Conservation (phyloP, 352 stramenopile genomes). For the Globisporangium ultimum region DNA sequence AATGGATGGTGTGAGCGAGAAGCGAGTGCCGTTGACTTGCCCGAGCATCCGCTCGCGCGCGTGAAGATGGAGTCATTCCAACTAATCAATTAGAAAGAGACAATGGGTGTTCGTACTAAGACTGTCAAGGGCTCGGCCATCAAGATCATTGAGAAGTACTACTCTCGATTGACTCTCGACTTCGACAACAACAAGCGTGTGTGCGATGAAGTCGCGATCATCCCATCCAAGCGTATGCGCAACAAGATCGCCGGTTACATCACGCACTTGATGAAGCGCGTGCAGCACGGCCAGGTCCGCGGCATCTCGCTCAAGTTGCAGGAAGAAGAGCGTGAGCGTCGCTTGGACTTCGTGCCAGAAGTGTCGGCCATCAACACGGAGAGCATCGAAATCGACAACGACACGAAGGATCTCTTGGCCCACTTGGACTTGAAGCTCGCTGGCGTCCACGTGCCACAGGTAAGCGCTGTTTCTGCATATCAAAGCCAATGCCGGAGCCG, state of each 20-base stretch:
- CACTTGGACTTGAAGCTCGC: conserved; percentile 93
- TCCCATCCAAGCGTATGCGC: conserved; percentile 99
- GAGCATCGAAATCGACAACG: conserved; percentile 97
- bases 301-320: conserved; percentile 99
- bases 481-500: conserved; percentile 79
- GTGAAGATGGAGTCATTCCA: conserved; percentile 10
- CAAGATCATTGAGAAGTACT: conserved; percentile 99
- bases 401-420: conserved; percentile 98
- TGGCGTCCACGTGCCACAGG: conserved; percentile 86
- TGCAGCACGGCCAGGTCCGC: conserved; percentile 98
- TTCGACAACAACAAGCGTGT: conserved; percentile 99
- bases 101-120: conserved; percentile 99
- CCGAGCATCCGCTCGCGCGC: no score
- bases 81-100: conserved; percentile 37
- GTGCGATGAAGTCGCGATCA: conserved; percentile 97
- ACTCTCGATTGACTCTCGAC: conserved; percentile 98
- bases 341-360: conserved; percentile 99
- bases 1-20: conserved; percentile 4
- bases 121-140: conserved; percentile 99
- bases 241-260: conserved; percentile 99
- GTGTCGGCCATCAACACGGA: conserved; percentile 93
- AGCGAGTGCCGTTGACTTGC: not conserved
- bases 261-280: conserved; percentile 99
- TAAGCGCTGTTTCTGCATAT: conserved; percentile 32
- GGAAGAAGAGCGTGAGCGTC: conserved; percentile 99